These are phyloP conservation scores for Venturia asperata DNA, from an alignment of 2,329 filamentous ascomycete genomes.

Conservation along the genomic window DNA sequence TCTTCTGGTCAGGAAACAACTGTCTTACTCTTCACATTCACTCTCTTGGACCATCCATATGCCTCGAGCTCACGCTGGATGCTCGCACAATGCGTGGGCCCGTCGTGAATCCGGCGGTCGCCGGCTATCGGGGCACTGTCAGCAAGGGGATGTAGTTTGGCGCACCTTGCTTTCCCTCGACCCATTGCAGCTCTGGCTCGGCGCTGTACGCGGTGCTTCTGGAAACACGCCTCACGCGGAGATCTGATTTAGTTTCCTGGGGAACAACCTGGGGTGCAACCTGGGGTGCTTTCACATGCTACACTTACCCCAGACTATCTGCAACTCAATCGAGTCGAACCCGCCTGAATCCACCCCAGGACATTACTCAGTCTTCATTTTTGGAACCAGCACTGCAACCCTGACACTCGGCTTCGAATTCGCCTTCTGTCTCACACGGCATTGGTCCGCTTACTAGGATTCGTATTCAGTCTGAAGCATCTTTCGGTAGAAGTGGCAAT, in stretches of 20 bases:
- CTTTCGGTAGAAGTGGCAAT: too few relatives aligned
- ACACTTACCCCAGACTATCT: not conserved
- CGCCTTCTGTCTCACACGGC: not conserved
- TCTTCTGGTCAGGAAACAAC: not conserved
- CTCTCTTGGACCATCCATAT: not conserved
- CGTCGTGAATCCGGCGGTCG: not conserved
- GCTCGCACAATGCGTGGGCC: not conserved
- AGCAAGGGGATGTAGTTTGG: not conserved
- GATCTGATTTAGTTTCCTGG: not conserved
- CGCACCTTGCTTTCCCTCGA: not conserved
- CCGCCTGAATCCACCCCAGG: not conserved
- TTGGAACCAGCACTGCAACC: not conserved
- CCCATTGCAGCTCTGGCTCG: not conserved
- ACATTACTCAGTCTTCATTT: not conserved
- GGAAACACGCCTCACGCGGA: not conserved
- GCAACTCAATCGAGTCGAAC: not conserved
- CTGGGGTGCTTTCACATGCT: not conserved
- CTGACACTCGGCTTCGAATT: not conserved
- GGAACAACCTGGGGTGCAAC: conserved; percentile 1
- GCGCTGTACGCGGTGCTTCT: not conserved
- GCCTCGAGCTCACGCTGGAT: not conserved
- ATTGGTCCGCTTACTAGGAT: too few relatives aligned
- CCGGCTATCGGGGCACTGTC: too few relatives aligned
- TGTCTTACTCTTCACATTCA: not conserved
- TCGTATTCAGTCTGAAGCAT: too few relatives aligned